Percentiles rank a stretch among this genome's conserved stretches.
Conservation (phyloP, 805 yeast genomes). For the Candida gorgasii region DNA sequence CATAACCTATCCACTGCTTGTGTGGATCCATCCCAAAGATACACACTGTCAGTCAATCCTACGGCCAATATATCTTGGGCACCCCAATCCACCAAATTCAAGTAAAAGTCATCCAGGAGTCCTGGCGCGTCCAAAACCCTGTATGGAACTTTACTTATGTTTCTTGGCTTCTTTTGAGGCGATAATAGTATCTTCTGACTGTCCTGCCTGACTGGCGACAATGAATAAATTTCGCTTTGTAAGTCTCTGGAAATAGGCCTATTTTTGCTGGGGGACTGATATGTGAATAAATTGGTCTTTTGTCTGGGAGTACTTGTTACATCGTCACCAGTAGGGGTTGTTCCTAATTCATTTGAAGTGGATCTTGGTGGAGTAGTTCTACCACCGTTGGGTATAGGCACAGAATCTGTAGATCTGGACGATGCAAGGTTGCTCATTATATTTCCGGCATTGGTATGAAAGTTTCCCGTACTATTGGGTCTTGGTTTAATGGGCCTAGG, state of each 20-base stretch:
- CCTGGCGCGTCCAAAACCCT: constrained; percentile 96
- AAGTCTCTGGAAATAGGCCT: constrained; percentile 64
- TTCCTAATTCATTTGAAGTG: constrained; percentile 11
- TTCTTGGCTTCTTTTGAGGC: constrained; percentile 77
- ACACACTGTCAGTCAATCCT: constrained; percentile 84
- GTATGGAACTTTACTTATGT: constrained; percentile 83
- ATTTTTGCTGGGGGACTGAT: constrained; percentile 67
- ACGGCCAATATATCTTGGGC: constrained; percentile 85
- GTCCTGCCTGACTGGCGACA: constrained; percentile 87
- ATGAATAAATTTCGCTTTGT: constrained; percentile 73
- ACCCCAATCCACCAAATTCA: constrained; percentile 95
- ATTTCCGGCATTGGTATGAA: constrained; percentile 6
- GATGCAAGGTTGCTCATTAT: constrained; percentile 12
- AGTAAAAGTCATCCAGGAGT: constrained; percentile 87
- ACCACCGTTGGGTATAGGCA: constrained; percentile 13
- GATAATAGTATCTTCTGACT: constrained; percentile 76
- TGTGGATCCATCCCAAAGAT: constrained; percentile 85
- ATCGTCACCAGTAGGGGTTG: constrained; percentile 14
- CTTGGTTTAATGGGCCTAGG: constrained; percentile 14
- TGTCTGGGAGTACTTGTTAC: constrained; percentile 39
- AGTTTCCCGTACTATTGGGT: constrained; percentile 23
- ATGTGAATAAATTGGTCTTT: constrained; percentile 66
- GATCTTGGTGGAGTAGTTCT: constrained; percentile 27
- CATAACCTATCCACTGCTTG: constrained; percentile 83
- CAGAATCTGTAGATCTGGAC: constrained; percentile 14